Evolutionary conservation across 768 basidiomycete species (phyloP), one percentile per base, ranked within the genome.

Genomic region (Suillus decipiens): DNA sequence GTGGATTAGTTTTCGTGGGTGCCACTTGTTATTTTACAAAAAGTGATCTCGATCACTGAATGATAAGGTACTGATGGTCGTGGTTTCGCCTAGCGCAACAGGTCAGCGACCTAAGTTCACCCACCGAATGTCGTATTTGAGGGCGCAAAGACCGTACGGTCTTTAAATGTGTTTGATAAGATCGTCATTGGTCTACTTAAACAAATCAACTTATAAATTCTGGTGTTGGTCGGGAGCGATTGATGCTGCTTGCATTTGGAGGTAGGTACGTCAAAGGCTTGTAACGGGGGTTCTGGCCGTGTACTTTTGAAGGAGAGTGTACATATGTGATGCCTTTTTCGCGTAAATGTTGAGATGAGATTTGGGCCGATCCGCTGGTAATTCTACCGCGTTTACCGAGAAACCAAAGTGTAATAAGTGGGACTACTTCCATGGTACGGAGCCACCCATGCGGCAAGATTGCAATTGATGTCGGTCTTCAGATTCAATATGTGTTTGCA

Each of bases 81-180:
- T n/a, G 19, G 22, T 22, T 47, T 47, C 71, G 78, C 86, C 61
- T 75, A 68, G 5, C 84, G 87, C 61, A 71, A 77, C 61, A 81
- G 84, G 67, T 69, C 81, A 3, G 89, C 92, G 24, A 88, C 82
- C 0, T 28, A 3, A 3, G 80, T 93, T 8, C 90, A 93, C 69
- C 89, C 84, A 19, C 90, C 90, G 75, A 87, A 91, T 69, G 74
- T 75, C 48, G 86, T 89, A 70, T 77, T 94, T 12, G 89, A 92
- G 69, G 89, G 88, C 3, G 62, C 88, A 54, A 69, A 78, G 65
- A 86, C 90, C 28, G 2, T 28, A 47, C 72, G 74, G 57, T 78
- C 82, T 82, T 28, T 28, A 1, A 28, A 28, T 28, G 28, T 28
- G 28, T 28, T 28, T 28, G 28, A 28, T 28, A 28, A 28, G 28